Conservation (phyloP, 352 stramenopile genomes). For the Phytophthora citrophthora region DNA sequence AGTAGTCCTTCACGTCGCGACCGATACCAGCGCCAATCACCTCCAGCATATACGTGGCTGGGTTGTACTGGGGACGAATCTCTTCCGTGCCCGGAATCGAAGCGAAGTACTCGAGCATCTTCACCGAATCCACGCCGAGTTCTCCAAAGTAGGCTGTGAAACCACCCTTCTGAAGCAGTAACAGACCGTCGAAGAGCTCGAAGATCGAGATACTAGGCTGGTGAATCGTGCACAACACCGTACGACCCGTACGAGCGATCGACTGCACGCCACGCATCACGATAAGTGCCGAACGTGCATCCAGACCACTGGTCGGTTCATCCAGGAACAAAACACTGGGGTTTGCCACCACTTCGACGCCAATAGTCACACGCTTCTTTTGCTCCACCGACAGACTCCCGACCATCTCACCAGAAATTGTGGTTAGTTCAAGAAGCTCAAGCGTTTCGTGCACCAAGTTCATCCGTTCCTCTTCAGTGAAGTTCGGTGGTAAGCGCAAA, state of each 20-base stretch:
- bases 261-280: slow-evolving; percentile 68
- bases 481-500: too few species aligned
- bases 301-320: slow-evolving; percentile 90
- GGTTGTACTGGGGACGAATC: slow-evolving; percentile 86
- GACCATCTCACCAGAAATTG: slow-evolving; percentile 53
- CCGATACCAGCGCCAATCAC: slow-evolving; percentile 75
- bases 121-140: slow-evolving; percentile 75
- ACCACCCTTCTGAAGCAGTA: slow-evolving; percentile 80
- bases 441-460: slow-evolving; percentile 59
- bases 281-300: slow-evolving; percentile 63
- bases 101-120: slow-evolving; percentile 91
- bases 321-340: slow-evolving; percentile 95
- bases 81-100: slow-evolving; percentile 71
- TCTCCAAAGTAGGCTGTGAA: slow-evolving; percentile 88
- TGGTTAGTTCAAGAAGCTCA: slow-evolving; percentile 54
- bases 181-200: slow-evolving; percentile 84
- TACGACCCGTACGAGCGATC: slow-evolving; percentile 87
- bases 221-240: slow-evolving; percentile 71
- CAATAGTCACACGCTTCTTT: slow-evolving; percentile 94
- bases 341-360: slow-evolving; percentile 92
- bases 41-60: slow-evolving; percentile 91
- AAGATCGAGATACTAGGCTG: slow-evolving; percentile 18
- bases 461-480: slow-evolving; percentile 43
- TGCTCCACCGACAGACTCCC: slow-evolving; percentile 83
- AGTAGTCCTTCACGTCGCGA: slow-evolving; percentile 60